Evolutionary conservation across 768 basidiomycete genomes (phyloP), one percentile per base, ranked within the genome.

Genomic region (Tylopilus subfusipes): DNA sequence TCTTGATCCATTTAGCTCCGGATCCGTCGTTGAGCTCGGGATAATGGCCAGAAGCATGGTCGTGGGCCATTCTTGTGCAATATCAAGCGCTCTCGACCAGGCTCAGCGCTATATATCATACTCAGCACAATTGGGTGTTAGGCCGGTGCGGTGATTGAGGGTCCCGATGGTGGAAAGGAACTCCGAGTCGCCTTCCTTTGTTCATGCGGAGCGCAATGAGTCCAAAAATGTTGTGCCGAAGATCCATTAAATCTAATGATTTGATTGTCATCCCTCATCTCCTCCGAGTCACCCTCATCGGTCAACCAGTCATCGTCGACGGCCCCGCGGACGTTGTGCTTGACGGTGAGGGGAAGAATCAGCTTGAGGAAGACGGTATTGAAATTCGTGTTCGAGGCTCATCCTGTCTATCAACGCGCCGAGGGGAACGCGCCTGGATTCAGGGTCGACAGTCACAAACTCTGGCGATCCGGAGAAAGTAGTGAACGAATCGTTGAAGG

Each of bases 1-100:
- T 73, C 73, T 92, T 92, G 73, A 88, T 85, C 90, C 90, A 92
- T 76, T 92, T 92, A 14, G 80, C 77, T 31, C 89, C 89, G 0
- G 83, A 60, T 45, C 75, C 71, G 42, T 75, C 72, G 71, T 89
- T 89, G 44, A 81, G 75, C 50, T 76, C 74, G 9, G 86, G 79
- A 63, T 90, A 90, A 25, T 56, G 54, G 18, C 44, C 53, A 16
- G 44, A 25, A 2, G 46, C 46, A 42, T 60, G 66, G 27, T 21
- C 30, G 33, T 58, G 56, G 21, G 63, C 52, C 65, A 67, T 67
- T 31, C 30, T 56, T 31, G 51, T 43, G n/a, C 10, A 40, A 43
- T 63, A 47, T 29, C 13, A n/a, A 57, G 30, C 5, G 21, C 42
- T 21, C 29, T 45, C 42, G 48, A 42, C 43, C 58, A 33, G 42